Conservation (phyloP, 257 asterid species). For the Capsicum pubescens region DNA sequence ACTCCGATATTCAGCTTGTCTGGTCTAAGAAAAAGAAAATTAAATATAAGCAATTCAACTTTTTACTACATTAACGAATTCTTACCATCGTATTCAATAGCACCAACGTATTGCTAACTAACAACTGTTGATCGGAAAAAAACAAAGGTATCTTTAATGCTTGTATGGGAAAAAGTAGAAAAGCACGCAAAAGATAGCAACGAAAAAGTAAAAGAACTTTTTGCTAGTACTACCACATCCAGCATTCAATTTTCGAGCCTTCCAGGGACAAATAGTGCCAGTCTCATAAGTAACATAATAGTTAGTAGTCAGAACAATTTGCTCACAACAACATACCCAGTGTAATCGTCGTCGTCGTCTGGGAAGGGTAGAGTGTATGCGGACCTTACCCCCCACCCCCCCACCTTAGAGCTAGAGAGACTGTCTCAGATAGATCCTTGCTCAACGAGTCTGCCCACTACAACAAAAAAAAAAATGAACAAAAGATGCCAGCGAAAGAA, state of each 20-base stretch:
- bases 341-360: neutral
- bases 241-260: neutral
- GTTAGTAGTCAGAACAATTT: neutral
- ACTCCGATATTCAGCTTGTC: slow-evolving; percentile 76
- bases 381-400: too few relatives aligned
- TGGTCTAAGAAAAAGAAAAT: slow-evolving; percentile 58
- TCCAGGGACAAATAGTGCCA: neutral
- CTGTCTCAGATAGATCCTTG: too few relatives aligned
- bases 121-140: neutral
- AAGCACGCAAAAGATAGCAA: neutral
- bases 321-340: neutral
- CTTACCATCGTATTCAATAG: neutral
- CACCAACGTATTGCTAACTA: neutral
- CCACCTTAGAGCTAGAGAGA: too few relatives aligned
- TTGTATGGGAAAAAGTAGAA: neutral
- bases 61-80: neutral
- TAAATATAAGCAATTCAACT: neutral
- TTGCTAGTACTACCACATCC: neutral
- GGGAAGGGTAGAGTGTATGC: too few relatives aligned
- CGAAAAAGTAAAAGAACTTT: neutral
- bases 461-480: neutral
- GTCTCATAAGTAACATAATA: neutral
- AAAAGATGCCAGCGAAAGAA: neutral
- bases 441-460: neutral
- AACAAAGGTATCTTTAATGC: neutral